These are phyloP conservation scores for Raphanus hybrid DNA, from an alignment of 441 rosid species.

Conservation along the genomic window DNA sequence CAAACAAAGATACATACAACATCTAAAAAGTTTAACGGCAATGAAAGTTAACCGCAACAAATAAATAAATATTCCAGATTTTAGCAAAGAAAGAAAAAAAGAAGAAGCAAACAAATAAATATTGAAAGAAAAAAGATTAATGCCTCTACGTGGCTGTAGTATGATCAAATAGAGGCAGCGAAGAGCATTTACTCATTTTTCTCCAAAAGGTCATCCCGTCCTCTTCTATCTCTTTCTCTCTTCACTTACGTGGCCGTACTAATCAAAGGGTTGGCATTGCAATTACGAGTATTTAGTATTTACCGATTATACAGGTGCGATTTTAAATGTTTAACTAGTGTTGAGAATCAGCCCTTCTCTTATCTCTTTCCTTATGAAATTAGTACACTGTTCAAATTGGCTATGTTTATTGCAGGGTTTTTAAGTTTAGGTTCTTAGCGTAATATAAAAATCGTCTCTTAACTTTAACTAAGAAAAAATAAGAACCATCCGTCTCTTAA, in stretches of 20 bases:
- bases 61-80: neutral
- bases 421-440: no score
- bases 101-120: neutral
- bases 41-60: neutral
- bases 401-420: no score
- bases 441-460: no score
- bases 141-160: slow-evolving; percentile 21
- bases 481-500: no score
- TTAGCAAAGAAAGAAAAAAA: no score
- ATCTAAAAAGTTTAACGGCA: no score
- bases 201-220: slow-evolving; percentile 20
- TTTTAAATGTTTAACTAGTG: neutral
- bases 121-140: neutral
- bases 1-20: neutral
- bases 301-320: slow-evolving; percentile 36
- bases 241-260: slow-evolving; percentile 25
- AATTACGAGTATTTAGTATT: slow-evolving; percentile 23
- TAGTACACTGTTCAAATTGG: no score
- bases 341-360: no score
- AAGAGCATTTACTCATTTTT: slow-evolving; percentile 36
- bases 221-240: slow-evolving; percentile 6
- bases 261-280: slow-evolving; percentile 23
- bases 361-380: no score
- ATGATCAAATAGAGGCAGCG: slow-evolving; percentile 30
- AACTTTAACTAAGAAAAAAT: no score